A percentile compares a stretch with the other conserved stretches of the same genome.
Conservation (phyloP, 306 rosid species). For the Casuarina equisetifolia region DNA sequence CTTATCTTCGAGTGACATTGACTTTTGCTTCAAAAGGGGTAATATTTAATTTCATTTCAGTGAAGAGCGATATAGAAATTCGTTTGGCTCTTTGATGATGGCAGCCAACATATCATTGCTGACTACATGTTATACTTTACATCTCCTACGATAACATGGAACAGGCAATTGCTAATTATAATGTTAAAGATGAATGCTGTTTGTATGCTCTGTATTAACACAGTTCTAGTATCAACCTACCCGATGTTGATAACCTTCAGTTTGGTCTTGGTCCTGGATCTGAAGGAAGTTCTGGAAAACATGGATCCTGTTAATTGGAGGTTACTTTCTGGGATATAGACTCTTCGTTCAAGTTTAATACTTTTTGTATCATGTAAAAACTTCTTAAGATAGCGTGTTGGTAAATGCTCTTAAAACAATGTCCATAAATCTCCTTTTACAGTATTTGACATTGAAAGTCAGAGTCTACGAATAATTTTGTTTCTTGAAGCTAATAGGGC, state of each 20-base stretch:
- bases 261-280: background rate
- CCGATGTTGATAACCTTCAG: background rate
- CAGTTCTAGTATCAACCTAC: background rate
- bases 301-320: background rate
- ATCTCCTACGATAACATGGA: background rate
- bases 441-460: background rate
- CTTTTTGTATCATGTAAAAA: background rate
- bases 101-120: background rate
- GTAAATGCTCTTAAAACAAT: background rate
- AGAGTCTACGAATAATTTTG: too few relatives aligned
- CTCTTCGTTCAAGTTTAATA: background rate
- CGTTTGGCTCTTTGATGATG: background rate
- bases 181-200: background rate
- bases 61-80: background rate
- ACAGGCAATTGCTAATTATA: slow-evolving; percentile 4
- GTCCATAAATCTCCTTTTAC: background rate
- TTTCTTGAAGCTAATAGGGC: too few relatives aligned
- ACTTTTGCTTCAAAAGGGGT: slow-evolving; percentile 50
- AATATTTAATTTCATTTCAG: background rate
- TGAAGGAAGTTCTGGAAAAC: background rate
- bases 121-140: background rate
- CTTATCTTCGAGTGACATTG: slow-evolving; percentile 54
- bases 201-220: background rate
- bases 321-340: background rate
- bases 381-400: background rate